Conservation (phyloP, 306 rosid genomes). For the Casuarina equisetifolia region DNA sequence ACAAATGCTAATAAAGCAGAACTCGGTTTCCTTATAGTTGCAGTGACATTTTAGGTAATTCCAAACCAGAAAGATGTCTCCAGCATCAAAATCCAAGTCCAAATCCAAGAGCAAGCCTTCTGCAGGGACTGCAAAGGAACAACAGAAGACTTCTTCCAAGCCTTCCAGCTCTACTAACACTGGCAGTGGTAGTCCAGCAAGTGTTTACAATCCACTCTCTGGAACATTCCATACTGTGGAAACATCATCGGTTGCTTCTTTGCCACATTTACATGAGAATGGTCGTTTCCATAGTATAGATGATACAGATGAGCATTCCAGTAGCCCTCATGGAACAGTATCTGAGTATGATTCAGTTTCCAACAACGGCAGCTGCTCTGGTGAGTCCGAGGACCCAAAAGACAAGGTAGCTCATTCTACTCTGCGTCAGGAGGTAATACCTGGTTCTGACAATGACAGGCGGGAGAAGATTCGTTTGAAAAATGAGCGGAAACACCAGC, state of each 20-base stretch:
- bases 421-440: conserved; percentile 49
- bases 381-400: conserved; percentile 82
- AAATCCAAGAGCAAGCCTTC: conserved; percentile 56
- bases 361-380: conserved; percentile 85
- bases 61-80: conserved; percentile 55
- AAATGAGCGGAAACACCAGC: conserved; percentile 89
- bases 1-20: neutral
- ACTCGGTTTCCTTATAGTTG: neutral
- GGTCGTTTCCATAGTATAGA: conserved; percentile 57
- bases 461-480: conserved; percentile 81
- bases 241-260: conserved; percentile 42
- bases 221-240: conserved; percentile 77
- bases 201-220: conserved; percentile 55
- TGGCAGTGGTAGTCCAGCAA: conserved; percentile 50
- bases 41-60: conserved; percentile 5
- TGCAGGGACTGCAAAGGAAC: conserved; percentile 50
- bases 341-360: conserved; percentile 76
- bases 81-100: conserved; percentile 63
- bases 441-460: conserved; percentile 74
- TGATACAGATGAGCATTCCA: conserved; percentile 68
- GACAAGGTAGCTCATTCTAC: conserved; percentile 51
- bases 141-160: conserved; percentile 52
- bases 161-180: conserved; percentile 46
- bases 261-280: conserved; percentile 42
- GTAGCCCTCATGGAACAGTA: conserved; percentile 47